phyloP scores from a whole-genome alignment of 2,329 filamentous ascomycete species.

The Clonostachys rhizophaga region DNA sequence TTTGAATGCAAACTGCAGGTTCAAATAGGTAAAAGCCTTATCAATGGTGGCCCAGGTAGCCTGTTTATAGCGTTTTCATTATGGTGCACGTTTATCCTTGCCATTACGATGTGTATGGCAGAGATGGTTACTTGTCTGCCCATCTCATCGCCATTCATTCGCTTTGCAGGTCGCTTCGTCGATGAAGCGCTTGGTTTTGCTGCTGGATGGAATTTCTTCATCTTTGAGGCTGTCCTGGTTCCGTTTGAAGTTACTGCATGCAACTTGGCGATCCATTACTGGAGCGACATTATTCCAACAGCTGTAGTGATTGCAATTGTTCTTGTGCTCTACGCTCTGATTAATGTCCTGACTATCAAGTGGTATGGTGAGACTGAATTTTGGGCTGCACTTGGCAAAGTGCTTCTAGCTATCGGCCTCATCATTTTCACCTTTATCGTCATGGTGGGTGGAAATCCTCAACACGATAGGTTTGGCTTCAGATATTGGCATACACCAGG shows the following conservation, averaged over 20 bases:
- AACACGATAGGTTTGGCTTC: slow-evolving; percentile 69
- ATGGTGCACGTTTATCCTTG: slow-evolving; percentile 44
- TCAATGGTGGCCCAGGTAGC: slow-evolving; percentile 25
- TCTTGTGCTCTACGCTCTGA: slow-evolving; percentile 33
- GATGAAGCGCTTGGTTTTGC: slow-evolving; percentile 54
- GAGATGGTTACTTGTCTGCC: slow-evolving; percentile 57
- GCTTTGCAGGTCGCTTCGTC: slow-evolving; percentile 52
- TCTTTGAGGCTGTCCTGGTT: slow-evolving; percentile 44
- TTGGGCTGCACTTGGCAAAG: slow-evolving; percentile 66
- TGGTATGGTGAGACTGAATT: slow-evolving; percentile 79
- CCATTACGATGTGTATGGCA: slow-evolving; percentile 54
- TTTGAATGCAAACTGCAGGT: slow-evolving; percentile 18
- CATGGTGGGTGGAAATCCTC: slow-evolving; percentile 79
- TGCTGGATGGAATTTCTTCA: slow-evolving; percentile 44
- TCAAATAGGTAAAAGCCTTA: slow-evolving; percentile 46
- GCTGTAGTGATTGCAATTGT: slow-evolving; percentile 36
- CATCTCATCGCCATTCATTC: slow-evolving; percentile 52
- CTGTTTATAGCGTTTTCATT: slow-evolving; percentile 49
- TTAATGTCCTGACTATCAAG: slow-evolving; percentile 70
- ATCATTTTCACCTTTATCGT: slow-evolving; percentile 75
- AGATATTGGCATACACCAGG: slow-evolving; percentile 63
- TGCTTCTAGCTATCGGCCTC: slow-evolving; percentile 66
- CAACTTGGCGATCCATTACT: slow-evolving; percentile 28
- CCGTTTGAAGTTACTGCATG: slow-evolving; percentile 45
- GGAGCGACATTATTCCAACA: slow-evolving; percentile 26